phyloP scores from a whole-genome alignment of 2,329 filamentous ascomycete species.

The Epichloe gansuensis region DNA sequence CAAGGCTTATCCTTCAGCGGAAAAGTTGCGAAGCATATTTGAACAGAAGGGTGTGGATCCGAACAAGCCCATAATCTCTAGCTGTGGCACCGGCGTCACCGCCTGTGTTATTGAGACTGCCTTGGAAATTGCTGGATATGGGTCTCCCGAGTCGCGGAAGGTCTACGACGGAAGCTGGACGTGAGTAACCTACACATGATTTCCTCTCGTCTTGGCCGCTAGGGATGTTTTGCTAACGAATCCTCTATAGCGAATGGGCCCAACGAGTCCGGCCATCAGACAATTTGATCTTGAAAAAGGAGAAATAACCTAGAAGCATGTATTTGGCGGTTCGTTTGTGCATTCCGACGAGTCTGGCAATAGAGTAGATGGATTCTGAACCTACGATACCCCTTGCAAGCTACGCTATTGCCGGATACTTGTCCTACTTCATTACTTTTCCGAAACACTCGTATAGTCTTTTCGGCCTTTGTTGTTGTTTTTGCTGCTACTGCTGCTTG shows the following conservation, averaged over 20 bases:
- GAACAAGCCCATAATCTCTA: constrained; percentile 68
- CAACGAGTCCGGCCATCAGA: constrained; percentile 50
- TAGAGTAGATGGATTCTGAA: background rate
- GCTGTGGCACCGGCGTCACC: constrained; percentile 88
- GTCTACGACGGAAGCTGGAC: constrained; percentile 98
- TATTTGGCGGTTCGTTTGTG: constrained; percentile 2
- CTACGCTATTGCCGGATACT: background rate
- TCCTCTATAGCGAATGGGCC: constrained; percentile 47
- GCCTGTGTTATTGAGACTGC: constrained; percentile 85
- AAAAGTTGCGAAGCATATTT: constrained; percentile 65
- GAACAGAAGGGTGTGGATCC: constrained; percentile 68
- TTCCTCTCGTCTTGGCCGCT: background rate
- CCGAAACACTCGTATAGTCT: background rate
- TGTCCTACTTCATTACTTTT: background rate
- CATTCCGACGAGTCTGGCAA: background rate
- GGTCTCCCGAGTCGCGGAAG: constrained; percentile 50
- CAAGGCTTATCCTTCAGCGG: constrained; percentile 62
- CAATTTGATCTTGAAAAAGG: constrained; percentile 45
- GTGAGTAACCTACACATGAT: constrained; percentile 38
- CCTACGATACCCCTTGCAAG: constrained; percentile 1
- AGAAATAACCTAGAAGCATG: constrained; percentile 11
- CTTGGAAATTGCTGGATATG: constrained; percentile 64
- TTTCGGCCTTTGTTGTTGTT: background rate
- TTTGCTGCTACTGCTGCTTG: background rate
- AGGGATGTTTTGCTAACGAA: constrained; percentile 14